Evolutionary conservation across 805 yeast genomes (phyloP), one percentile per base, ranked within the genome.

Genomic region (Saccharomycopsis capsularis): DNA sequence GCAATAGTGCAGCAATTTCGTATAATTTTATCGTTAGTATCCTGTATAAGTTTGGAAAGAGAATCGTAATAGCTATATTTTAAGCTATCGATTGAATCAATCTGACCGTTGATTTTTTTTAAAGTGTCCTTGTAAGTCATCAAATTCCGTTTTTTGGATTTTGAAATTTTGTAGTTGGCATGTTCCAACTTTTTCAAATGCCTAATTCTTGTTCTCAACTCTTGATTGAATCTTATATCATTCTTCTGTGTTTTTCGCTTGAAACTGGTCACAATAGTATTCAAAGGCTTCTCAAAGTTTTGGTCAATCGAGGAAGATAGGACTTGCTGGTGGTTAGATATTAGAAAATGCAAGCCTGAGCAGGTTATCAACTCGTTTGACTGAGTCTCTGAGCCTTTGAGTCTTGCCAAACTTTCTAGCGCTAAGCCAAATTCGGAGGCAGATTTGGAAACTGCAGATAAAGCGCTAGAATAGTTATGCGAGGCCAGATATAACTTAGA

Each of bases 321-420:
- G 13, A 88, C 77, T 53, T 80, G 81, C 53, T 84, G 83, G 60
- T 86, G 93, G 60, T 85, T 86, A 0, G 91, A 80, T 18, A 85
- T 74, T 39, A 88, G 69, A 59, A 77, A 80, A 56, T 85, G 90
- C 47, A 88, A 67, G 0, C 95, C 95, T 38, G 88, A 82, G 2
- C 90, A 85, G 43, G 79, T 74, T 56, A 79, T 65, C 15, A 87
- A 62, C 6, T 87, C 87, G 55, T 82, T 83, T 2, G 81, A 74
- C 1, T 78, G 70, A 22, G 64, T 63, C 15, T 78, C 80, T 18
- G 81, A 74, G 13, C 87, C 87, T 59, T 79, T 79, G 54, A 79
- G 71, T 45, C 75, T 68, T 0, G 88, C 80, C 51, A 79, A 70
- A 39, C 70, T 72, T 58, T 85, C 93, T 47, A 88, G 66, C 1